A percentile compares a stretch with the other conserved stretches of the same genome.
Evolutionary conservation across 108 stramenopile genomes (phyloP).

Genomic region (Chaetoceros tenuissimus): DNA sequence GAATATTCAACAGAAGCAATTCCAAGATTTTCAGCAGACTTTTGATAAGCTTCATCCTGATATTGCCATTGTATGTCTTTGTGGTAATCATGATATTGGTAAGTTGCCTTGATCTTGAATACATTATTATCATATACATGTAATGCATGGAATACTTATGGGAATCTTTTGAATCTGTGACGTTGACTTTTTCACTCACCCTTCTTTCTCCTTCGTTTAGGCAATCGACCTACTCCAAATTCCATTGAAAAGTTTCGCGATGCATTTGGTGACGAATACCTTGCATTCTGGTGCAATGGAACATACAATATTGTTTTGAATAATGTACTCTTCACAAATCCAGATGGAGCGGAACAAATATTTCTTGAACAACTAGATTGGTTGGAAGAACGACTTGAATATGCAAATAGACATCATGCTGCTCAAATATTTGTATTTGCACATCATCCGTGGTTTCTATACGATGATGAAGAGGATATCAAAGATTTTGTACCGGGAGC

Average conservation of each 20-base stretch:
- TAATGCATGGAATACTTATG: no score
- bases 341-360: constrained; percentile 31
- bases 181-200: no score
- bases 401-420: constrained; percentile 33
- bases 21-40: constrained; percentile 40
- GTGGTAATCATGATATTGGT: constrained; percentile 81
- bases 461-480: constrained; percentile 49
- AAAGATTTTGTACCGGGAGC: constrained; percentile 13
- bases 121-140: no score
- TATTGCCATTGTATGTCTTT: constrained; percentile 74
- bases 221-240: constrained; percentile 44
- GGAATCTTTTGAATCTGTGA: no score
- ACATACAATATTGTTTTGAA: constrained; percentile 67
- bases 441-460: constrained; percentile 70
- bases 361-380: constrained; percentile 41
- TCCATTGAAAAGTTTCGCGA: constrained; percentile 47
- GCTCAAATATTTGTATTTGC: constrained; percentile 54
- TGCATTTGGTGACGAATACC: constrained; percentile 64
- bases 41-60: constrained; percentile 43
- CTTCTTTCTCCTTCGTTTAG: no score
- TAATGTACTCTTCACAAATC: constrained; percentile 38
- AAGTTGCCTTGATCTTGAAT: not conserved
- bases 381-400: constrained; percentile 45
- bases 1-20: constrained; percentile 49
- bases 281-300: constrained; percentile 59